A percentile compares a stretch with the other conserved stretches of the same genome.
phyloP scores from a whole-genome alignment of 768 basidiomycete genomes.

The Russula abietina region DNA sequence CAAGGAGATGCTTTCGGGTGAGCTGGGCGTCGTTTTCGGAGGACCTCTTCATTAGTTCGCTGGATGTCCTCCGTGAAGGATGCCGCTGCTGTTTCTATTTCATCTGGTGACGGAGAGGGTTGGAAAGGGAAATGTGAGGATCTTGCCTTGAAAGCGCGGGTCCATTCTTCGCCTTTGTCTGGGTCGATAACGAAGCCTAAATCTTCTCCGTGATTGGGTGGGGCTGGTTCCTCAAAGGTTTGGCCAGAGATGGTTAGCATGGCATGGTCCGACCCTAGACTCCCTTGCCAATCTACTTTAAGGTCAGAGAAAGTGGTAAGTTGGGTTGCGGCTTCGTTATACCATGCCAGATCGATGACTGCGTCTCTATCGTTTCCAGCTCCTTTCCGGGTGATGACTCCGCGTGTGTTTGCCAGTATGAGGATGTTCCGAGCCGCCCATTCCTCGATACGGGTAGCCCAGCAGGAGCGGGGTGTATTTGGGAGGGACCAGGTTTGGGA shows the following conservation, averaged over 20 bases:
- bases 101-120: not conserved
- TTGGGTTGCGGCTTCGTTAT: not conserved
- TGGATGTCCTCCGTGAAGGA: not conserved
- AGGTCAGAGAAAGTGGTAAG: not conserved
- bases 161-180: not conserved
- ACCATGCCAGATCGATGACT: not conserved
- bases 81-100: not conserved
- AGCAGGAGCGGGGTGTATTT: too few species aligned
- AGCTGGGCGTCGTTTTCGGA: not conserved
- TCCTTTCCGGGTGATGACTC: not conserved
- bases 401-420: not conserved
- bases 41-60: not conserved
- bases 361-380: not conserved
- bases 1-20: not conserved
- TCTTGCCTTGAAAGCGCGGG: not conserved
- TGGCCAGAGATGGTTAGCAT: not conserved
- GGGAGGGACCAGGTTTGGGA: too few species aligned
- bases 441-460: not conserved
- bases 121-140: too few species aligned
- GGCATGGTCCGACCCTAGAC: not conserved
- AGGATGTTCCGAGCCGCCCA: not conserved
- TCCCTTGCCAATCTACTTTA: not conserved
- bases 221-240: accelerated
- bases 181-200: not conserved
- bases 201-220: accelerated